Percentiles rank a stretch among this genome's conserved stretches.
These are phyloP conservation scores for Bipolaris victoriae DNA, from an alignment of 2,329 filamentous ascomycete genomes.

Conservation along the genomic window DNA sequence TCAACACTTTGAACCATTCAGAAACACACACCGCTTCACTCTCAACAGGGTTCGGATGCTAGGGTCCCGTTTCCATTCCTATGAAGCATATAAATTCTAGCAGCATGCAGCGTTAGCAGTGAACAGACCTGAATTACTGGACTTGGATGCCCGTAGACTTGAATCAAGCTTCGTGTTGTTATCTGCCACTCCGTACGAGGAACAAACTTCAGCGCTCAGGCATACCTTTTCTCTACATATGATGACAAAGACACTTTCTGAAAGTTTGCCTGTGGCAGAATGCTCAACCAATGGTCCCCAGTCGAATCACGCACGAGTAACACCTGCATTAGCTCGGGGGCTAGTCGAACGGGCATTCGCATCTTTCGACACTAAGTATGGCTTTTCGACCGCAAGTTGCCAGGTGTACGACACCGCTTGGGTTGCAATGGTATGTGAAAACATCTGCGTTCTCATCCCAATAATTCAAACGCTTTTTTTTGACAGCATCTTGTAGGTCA, in stretches of 20 bases:
- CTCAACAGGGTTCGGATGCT: background rate
- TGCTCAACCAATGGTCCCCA: background rate
- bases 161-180: background rate
- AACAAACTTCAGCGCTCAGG: background rate
- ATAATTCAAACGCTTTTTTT: background rate
- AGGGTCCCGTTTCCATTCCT: background rate
- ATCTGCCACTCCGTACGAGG: background rate
- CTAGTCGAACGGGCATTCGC: background rate
- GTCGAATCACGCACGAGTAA: background rate
- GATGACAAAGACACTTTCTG: background rate
- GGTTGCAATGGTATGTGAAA: background rate
- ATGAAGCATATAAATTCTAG: background rate
- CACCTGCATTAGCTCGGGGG: background rate
- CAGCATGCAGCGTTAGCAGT: background rate
- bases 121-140: background rate
- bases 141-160: background rate
- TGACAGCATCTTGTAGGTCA: background rate
- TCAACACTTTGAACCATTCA: background rate
- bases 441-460: background rate
- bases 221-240: background rate
- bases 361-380: background rate
- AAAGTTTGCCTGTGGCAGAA: background rate
- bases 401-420: background rate
- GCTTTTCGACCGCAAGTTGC: background rate
- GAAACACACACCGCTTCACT: background rate